Evolutionary conservation across 2,329 filamentous ascomycete genomes (phyloP).

Genomic region (Hypoxylon sp.): DNA sequence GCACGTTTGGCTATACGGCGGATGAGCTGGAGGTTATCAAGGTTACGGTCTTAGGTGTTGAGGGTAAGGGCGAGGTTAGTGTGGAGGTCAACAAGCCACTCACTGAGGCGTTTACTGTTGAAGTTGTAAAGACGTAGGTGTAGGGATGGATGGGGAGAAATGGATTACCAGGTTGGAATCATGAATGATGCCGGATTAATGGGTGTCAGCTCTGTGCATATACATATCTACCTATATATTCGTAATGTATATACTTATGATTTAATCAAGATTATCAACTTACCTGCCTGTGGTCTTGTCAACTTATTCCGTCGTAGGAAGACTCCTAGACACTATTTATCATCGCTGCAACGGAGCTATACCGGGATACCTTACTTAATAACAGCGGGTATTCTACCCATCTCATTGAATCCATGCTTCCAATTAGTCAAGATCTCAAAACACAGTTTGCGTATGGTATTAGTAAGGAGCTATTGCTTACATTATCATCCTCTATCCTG

Average conservation of each 20-base stretch:
- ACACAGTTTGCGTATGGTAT: not conserved
- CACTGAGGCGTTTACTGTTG: conserved; percentile 47
- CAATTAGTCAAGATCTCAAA: not conserved
- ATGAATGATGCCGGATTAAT: conserved; percentile 9
- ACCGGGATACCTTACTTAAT: not conserved
- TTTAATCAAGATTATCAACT: not conserved
- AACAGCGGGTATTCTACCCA: not conserved
- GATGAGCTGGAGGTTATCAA: conserved; percentile 60
- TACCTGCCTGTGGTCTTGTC: not conserved
- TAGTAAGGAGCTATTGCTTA: not conserved
- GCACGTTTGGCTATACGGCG: conserved; percentile 66
- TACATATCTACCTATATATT: conserved; percentile 1
- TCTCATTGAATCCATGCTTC: not conserved
- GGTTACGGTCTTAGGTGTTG: conserved; percentile 65
- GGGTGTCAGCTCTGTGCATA: conserved; percentile 1
- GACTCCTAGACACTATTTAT: not conserved
- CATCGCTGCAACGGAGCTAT: not conserved
- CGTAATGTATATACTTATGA: conserved; percentile 32
- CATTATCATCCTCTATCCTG: not conserved
- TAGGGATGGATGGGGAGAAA: conserved; percentile 4
- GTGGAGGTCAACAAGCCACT: conserved; percentile 48
- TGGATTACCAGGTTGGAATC: not conserved
- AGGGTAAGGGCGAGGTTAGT: conserved; percentile 24
- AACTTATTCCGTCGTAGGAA: not conserved
- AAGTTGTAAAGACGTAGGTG: conserved; percentile 33